phyloP scores from a whole-genome alignment of 176 grass and related monocot genomes.

The Hsuehochloa calcarea region DNA sequence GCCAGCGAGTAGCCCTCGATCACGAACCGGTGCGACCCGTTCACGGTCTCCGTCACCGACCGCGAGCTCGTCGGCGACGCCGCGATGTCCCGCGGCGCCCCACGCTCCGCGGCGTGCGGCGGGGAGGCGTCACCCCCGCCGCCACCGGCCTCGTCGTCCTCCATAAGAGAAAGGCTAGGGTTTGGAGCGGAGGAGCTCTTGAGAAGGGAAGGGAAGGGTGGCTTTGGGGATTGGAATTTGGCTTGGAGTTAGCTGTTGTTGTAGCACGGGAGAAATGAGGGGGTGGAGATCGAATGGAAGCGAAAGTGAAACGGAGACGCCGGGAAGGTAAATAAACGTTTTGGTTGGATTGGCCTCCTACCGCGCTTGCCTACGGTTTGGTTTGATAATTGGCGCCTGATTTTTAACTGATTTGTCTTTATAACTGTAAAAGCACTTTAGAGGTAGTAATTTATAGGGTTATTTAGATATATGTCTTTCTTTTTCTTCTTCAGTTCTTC shows the following conservation, averaged over 20 bases:
- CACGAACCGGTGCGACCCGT: conserved; percentile 86
- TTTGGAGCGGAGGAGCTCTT: conserved; percentile 24
- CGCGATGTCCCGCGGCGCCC: conserved; percentile 33
- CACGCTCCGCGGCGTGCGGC: conserved; percentile 38
- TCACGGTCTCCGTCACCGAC: conserved; percentile 86
- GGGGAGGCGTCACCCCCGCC: conserved; percentile 52
- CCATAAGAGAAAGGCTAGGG: conserved; percentile 37
- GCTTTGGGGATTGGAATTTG: conserved; percentile 33
- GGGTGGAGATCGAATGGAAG: not conserved
- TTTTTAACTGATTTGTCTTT: not conserved
- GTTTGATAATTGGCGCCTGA: not conserved
- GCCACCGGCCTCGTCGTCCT: conserved; percentile 42
- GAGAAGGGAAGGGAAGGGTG: not conserved
- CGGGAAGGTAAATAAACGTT: not conserved
- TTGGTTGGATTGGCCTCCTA: not conserved
- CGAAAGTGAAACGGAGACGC: not conserved
- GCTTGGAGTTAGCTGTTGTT: not conserved
- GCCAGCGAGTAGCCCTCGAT: conserved; percentile 93
- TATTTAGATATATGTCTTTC: too few relatives aligned
- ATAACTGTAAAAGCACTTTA: too few relatives aligned
- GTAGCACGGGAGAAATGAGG: not conserved
- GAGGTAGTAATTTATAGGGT: too few relatives aligned
- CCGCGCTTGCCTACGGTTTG: not conserved
- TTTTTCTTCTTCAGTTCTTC: too few relatives aligned
- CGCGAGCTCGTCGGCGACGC: conserved; percentile 86